Evolutionary conservation across 768 basidiomycete genomes (phyloP), one percentile per base, ranked within the genome.

Genomic region (Termitomyces sp.): DNA sequence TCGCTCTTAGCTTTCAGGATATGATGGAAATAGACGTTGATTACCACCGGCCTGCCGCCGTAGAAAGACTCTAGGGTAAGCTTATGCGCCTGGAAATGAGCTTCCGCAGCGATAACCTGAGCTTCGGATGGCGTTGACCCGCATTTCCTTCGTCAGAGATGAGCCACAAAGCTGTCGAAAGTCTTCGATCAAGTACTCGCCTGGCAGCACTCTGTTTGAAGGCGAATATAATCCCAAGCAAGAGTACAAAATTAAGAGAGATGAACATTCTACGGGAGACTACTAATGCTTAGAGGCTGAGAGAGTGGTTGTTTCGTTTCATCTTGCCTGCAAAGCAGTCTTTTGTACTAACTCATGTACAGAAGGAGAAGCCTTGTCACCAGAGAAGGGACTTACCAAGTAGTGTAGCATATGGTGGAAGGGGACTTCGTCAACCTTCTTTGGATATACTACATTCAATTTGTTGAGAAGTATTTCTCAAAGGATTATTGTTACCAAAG

Each of bases 1-100:
- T 51, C 57, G 59, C 72, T 63, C 22, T 62, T 54, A 62, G 63
- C 63, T 45, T 31, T 33, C 15, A 55, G 15, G 20, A 79, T 61
- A 41, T 75, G 72, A 61, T 77, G 74, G 66, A 74, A 62, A 39
- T 66, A 31, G 15, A 66, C 60, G 13, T 54, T 37, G n/a, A 55
- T 55, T 2, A 27, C 33, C 18, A 53, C 41, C 45, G 50, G 42
- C 16, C 18, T 44, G 20, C 49, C 58, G 24, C 30, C 42, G 15
- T 24, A 15, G 11, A 31, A 42, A n/a, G 15, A 20, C 27, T 55
- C 39, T 3, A 50, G 46, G 7, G 54, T 30, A 37, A 63, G 44
- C 56, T 42, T 58, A 53, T 63, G 46, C 39, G 39, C 60, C 42
- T 61, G 50, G 31, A 63, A 63, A 57, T 60, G 59, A 4, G 49